Evolutionary conservation across 495 filamentous ascomycete species (phyloP), one percentile per base, ranked within the genome.

Genomic region (Aspergillus avenaceus): DNA sequence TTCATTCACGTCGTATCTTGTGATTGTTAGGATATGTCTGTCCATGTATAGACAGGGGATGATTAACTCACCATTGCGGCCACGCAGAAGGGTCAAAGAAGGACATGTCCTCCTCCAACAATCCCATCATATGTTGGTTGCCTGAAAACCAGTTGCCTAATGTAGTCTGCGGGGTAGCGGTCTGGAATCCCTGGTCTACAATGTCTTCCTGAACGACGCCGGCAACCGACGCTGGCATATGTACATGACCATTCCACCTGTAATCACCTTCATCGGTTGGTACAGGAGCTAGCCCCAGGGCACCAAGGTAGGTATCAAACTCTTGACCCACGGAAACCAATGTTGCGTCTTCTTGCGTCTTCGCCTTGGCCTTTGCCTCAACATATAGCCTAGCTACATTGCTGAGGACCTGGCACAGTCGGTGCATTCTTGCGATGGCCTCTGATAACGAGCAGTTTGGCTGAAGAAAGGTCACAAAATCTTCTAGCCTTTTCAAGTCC

Each of bases 141-240:
- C 83, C 80, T 26, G 80, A 84, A 53, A 83, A 87, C 84, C 83
- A 87, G 52, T 83, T 83, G 18, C 79, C 81, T 8, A 87, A 55
- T 36, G 66, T 61, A 6, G 71, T 66, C 54, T 77, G 73, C 2
- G 61, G 49, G 53, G 65, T 56, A 44, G 18, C 50, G 29, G 23
- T 43, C 19, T 13, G 53, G 22, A 46, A 49, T 24, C 29, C 45
- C 21, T 43, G 54, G 18, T 47, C 43, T 3, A 54, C 47, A 26
- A 43, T 34, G 16, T 43, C 47, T 31, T 47, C 45, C 19, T 25
- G 41, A 23, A 55, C 41, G 4, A 42, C 44, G 45, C 58, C 40
- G 46, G 60, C 19, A 11, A 50, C 18, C 45, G 64, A 7, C 9
- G n/a, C 44, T 25, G 60, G 31, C 16, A 37, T 43, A 45, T 41